Conservation (phyloP, 2,329 filamentous ascomycete genomes). For the Alternaria triticimaculans region DNA sequence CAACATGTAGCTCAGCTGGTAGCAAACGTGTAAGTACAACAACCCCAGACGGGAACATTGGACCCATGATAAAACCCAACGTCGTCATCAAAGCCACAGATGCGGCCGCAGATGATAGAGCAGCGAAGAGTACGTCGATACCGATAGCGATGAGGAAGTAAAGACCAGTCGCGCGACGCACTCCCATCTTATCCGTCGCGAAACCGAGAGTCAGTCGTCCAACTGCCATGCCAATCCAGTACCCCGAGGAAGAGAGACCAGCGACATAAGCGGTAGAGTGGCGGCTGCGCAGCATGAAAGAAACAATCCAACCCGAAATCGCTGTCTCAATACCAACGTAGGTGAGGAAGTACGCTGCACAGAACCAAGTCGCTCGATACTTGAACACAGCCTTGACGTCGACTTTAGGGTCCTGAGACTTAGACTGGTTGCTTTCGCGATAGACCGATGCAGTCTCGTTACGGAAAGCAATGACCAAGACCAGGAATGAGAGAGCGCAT, state of each 20-base stretch:
- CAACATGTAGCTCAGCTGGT: constrained; percentile 51
- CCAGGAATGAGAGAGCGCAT: constrained; percentile 24
- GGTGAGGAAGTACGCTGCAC: constrained; percentile 53
- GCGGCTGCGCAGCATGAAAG: constrained; percentile 54
- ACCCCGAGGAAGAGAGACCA: constrained; percentile 52
- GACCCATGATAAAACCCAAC: constrained; percentile 52
- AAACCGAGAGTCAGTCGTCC: constrained; percentile 45
- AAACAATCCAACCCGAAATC: constrained; percentile 56
- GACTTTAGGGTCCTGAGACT: constrained; percentile 1
- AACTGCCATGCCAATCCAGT: constrained; percentile 55
- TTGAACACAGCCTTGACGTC: constrained; percentile 36
- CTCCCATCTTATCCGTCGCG: constrained; percentile 37
- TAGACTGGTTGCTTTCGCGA: constrained; percentile 28
- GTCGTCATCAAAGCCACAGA: constrained; percentile 43
- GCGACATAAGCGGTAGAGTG: constrained; percentile 47
- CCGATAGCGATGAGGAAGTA: constrained; percentile 33
- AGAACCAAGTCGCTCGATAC: constrained; percentile 50
- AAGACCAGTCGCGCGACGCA: constrained; percentile 30
- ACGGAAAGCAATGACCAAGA: constrained; percentile 49
- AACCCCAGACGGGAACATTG: constrained; percentile 53
- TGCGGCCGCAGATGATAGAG: constrained; percentile 19
- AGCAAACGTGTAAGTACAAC: constrained; percentile 48
- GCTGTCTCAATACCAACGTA: constrained; percentile 56
- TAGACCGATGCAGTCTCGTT: constrained; percentile 44
- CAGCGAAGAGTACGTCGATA: constrained; percentile 30